Base-by-base conservation (phyloP, 176 grass and related monocot species). In the Elaeis guineensis region DNA sequence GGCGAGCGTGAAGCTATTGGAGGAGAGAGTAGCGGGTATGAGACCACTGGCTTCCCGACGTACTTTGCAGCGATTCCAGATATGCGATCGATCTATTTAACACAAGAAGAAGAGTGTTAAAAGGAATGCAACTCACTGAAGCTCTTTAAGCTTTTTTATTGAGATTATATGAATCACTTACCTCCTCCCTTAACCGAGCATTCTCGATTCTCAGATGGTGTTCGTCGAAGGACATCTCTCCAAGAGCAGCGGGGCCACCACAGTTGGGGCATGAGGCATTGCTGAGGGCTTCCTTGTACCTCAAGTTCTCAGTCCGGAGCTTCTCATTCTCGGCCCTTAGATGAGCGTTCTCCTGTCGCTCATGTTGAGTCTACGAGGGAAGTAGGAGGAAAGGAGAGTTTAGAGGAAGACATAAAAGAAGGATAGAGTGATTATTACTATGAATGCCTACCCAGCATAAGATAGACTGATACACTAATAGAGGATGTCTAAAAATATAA, bases 161-260 rank as follows among this genome's bases (percentile, higher is more conserved):
- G 35, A 44, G 35, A 44, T 44, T 9, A 14, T 9, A 44, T 44
- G 9, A 44, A 44, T 44, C 35, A 14, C 35, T 18, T 66, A 76
- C 79, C 79, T 75, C 85, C 5, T 95, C 90, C 0, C 85, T 82
- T 18, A 95, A 78, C 32, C 82, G 81, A 55, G 76, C 82, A 70
- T 89, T 95, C 64, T 95, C 90, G 15, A 95, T 26, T 15, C 85
- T 71, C 58, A 95, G 90, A 32, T 89, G 90, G 66, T 95, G 90
- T 76, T 89, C 90, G 16, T 95, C 90, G 64, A 95, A 95, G 72
- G 89, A 95, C 89, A 95, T 95, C 82, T 95, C 89, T 17, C 85
- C 85, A 0, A 95, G 68, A 32, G 90, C 72, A 0, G 90, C 82
- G 0, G 90, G 85, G 26, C 85, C 90, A 0, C 90, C 90, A 20